Percentiles rank a stretch among this genome's conserved stretches.
Evolutionary conservation across 495 filamentous ascomycete species (phyloP).

Genomic region (Trichoderma erinaceum): DNA sequence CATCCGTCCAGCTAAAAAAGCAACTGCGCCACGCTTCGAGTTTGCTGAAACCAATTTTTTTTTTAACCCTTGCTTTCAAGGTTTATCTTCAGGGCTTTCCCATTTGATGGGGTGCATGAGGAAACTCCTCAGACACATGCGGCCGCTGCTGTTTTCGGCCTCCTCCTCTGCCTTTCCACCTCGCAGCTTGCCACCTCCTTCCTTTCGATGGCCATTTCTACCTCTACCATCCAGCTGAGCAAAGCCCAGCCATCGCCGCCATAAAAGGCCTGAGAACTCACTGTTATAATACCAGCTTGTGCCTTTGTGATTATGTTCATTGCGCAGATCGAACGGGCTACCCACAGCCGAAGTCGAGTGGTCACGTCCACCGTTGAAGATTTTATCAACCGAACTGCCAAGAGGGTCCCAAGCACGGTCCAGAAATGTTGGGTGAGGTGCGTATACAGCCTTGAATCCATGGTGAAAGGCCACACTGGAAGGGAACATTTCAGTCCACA

Average conservation of each 20-base stretch:
- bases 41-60: background rate
- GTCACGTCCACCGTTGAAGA: conserved; percentile 81
- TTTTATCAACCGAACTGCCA: conserved; percentile 60
- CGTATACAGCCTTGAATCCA: conserved; percentile 90
- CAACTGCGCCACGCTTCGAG: background rate
- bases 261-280: conserved; percentile 74
- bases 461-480: conserved; percentile 80
- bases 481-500: conserved; percentile 96
- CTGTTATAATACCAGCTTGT: conserved; percentile 94
- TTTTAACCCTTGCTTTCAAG: background rate
- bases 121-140: conserved; percentile 87
- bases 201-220: conserved; percentile 64
- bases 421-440: conserved; percentile 83
- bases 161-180: conserved; percentile 69
- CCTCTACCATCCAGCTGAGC: conserved; percentile 57
- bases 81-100: conserved; percentile 37
- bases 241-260: conserved; percentile 82
- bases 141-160: conserved; percentile 48
- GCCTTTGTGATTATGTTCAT: conserved; percentile 85
- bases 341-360: conserved; percentile 62
- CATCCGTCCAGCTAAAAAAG: background rate
- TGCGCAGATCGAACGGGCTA: conserved; percentile 67
- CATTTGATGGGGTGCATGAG: conserved; percentile 88
- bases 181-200: conserved; percentile 35
- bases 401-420: conserved; percentile 74